Conservation (phyloP, 371 early-diverging fungal genomes). For the Mucor indicus region DNA sequence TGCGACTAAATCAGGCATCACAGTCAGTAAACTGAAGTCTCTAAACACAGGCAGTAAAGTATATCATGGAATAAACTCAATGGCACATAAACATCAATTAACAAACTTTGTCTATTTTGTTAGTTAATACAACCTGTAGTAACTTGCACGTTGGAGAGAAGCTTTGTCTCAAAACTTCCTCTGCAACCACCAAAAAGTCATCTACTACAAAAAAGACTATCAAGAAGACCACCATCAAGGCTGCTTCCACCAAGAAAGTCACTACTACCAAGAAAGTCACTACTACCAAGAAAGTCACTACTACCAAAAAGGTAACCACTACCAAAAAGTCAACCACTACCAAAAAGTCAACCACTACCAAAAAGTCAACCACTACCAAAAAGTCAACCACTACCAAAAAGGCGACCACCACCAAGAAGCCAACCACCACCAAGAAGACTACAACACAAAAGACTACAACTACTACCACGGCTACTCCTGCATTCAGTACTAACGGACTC, state of each 20-base stretch:
- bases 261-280: constrained; percentile 3
- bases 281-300: not conserved
- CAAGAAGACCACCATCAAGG: not conserved
- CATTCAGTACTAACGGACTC: not conserved
- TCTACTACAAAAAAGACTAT: constrained; percentile 1
- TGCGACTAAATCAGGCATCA: constrained; percentile 7
- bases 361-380: not conserved
- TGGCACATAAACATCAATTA: too few species aligned
- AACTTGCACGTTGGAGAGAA: constrained; percentile 19
- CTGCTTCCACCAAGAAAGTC: constrained; percentile 1
- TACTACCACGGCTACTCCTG: not conserved
- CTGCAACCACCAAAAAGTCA: constrained; percentile 2
- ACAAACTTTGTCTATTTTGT: not conserved
- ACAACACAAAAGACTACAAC: constrained; percentile 1
- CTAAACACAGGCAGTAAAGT: constrained; percentile 2
- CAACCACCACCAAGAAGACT: constrained; percentile 1
- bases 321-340: constrained; percentile 9
- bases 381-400: constrained; percentile 5
- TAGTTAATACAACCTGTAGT: constrained; percentile 22
- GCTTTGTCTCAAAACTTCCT: constrained; percentile 12
- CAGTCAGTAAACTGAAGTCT: not conserved
- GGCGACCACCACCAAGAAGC: constrained; percentile 4
- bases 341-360: constrained; percentile 11
- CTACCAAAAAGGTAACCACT: not conserved
- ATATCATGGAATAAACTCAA: too few species aligned